phyloP scores from a whole-genome alignment of 805 yeast species.

The Priceomyces melissophilus region DNA sequence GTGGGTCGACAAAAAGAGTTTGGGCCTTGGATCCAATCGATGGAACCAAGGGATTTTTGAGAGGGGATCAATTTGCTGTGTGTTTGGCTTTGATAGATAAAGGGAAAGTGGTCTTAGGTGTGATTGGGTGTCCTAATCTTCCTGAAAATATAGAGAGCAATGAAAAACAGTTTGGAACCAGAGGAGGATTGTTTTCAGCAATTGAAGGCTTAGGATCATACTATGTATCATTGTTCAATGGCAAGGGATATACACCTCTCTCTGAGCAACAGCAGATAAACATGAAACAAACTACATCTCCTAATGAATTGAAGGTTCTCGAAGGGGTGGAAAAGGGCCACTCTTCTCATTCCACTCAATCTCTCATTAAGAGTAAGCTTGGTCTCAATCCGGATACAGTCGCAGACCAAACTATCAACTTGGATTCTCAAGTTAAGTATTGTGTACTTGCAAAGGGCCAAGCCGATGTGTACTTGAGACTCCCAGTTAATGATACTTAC shows the following conservation, averaged over 20 bases:
- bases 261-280: conserved; percentile 36
- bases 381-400: conserved; percentile 49
- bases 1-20: conserved; percentile 76
- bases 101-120: conserved; percentile 83
- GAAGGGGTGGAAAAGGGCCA: conserved; percentile 97
- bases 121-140: conserved; percentile 94
- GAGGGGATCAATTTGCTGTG: conserved; percentile 97
- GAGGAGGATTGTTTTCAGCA: conserved; percentile 77
- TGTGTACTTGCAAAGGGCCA: conserved; percentile 87
- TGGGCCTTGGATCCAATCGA: conserved; percentile 99
- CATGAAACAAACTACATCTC: conserved; percentile 48
- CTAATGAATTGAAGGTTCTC: conserved; percentile 60
- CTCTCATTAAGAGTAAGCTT: conserved; percentile 61
- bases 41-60: conserved; percentile 91
- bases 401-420: conserved; percentile 59
- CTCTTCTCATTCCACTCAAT: conserved; percentile 85
- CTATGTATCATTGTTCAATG: conserved; percentile 41
- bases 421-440: conserved; percentile 96
- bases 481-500: conserved; percentile 74
- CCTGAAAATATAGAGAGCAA: conserved; percentile 46
- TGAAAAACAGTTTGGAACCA: conserved; percentile 29
- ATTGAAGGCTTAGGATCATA: conserved; percentile 65
- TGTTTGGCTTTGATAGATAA: conserved; percentile 87
- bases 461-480: conserved; percentile 86
- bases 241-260: conserved; percentile 32